Conservation (phyloP, 2,329 filamentous ascomycete species). For the Neofusicoccum laricinum region DNA sequence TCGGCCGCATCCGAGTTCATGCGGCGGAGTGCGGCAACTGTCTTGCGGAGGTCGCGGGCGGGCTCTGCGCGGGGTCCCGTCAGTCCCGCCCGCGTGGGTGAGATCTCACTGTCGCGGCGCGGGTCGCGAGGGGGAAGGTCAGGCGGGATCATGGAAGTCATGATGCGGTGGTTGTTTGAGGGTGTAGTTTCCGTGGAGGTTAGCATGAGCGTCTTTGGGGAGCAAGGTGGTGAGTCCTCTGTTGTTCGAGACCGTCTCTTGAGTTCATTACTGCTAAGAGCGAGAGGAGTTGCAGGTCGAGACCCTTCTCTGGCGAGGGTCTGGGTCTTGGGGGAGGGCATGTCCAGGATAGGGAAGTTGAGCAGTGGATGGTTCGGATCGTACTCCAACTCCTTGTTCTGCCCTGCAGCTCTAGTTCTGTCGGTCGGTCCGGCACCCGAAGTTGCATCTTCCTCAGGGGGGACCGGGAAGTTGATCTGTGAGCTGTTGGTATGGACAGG, state of each 20-base stretch:
- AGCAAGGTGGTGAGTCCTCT: conserved; percentile 30
- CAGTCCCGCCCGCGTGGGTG: conserved; percentile 2
- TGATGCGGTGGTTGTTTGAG: background rate
- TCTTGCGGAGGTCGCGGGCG: conserved; percentile 30
- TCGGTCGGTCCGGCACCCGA: background rate
- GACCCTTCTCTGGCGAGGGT: background rate
- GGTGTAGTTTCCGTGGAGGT: conserved; percentile 11
- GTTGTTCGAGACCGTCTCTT: too few relatives aligned
- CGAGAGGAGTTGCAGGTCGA: background rate
- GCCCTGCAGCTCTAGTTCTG: background rate
- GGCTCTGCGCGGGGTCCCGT: conserved; percentile 29
- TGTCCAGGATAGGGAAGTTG: background rate
- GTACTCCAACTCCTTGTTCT: conserved; percentile 17
- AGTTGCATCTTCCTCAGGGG: background rate
- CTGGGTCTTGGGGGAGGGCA: background rate
- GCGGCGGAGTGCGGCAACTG: conserved; percentile 32
- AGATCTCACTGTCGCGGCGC: conserved; percentile 11
- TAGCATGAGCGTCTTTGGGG: conserved; percentile 34
- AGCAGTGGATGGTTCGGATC: conserved; percentile 20
- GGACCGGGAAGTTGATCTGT: background rate
- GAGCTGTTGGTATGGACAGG: conserved; percentile 15
- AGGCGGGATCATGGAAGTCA: conserved; percentile 21
- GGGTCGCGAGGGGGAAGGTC: conserved; percentile 23
- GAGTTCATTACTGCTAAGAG: too few relatives aligned
- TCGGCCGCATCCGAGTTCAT: conserved; percentile 34